Evolutionary conservation across 164 flowering plant genomes (phyloP).

Genomic region (Pachysandra terminalis): DNA sequence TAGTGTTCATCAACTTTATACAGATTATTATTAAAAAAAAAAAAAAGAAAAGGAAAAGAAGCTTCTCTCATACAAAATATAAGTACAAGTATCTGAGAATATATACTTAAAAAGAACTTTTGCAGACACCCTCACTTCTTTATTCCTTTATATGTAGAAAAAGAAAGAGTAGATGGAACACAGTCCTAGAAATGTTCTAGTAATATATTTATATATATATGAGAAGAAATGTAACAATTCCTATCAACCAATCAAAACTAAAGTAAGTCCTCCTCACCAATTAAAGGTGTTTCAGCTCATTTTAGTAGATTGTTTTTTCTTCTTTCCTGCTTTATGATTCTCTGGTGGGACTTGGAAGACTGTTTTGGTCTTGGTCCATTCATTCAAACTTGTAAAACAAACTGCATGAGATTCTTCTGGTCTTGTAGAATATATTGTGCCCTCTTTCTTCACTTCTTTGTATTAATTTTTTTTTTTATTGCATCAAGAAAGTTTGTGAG

Average conservation of each 20-base stretch:
- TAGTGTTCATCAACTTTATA: constrained; percentile 7
- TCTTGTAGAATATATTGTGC: no score
- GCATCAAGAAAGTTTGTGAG: no score
- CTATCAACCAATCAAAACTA: constrained; percentile 20
- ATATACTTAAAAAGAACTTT: no score
- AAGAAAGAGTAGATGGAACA: no score
- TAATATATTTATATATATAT: constrained; percentile 11
- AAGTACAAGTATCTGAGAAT: constrained; percentile 18
- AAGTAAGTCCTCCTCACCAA: constrained; percentile 30
- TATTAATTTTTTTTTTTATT: no score
- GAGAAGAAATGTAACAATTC: constrained; percentile 18
- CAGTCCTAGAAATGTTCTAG: no score
- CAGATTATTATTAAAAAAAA: background rate
- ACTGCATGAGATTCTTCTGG: constrained; percentile 23
- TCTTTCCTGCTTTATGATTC: constrained; percentile 14
- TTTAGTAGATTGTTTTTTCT: constrained; percentile 1
- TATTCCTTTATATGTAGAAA: constrained; percentile 19
- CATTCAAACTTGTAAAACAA: constrained; percentile 36
- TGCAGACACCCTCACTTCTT: constrained; percentile 21
- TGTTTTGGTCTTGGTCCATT: constrained; percentile 43
- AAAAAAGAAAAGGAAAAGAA: constrained; percentile 14
- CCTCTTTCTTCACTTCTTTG: no score
- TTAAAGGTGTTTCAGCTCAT: constrained; percentile 20
- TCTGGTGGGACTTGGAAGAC: constrained; percentile 19
- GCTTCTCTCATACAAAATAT: constrained; percentile 25